phyloP scores from a whole-genome alignment of 2,329 filamentous ascomycete genomes.

The Paecilomyces niveus region DNA sequence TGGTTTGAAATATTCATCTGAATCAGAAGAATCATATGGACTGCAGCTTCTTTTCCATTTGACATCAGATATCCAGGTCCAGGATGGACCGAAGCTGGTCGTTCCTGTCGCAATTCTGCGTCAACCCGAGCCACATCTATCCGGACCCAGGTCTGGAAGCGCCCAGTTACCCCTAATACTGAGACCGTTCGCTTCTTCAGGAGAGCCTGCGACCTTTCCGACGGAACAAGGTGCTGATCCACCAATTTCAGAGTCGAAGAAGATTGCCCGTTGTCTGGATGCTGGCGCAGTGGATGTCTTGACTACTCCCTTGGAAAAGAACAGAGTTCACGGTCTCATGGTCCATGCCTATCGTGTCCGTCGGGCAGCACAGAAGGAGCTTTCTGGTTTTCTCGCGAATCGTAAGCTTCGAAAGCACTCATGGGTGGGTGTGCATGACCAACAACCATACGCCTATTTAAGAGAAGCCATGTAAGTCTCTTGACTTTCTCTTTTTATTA shows the following conservation, averaged over 20 bases:
- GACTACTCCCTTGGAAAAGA: slow-evolving; percentile 66
- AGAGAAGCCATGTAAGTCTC: slow-evolving; percentile 70
- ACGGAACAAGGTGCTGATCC: slow-evolving; percentile 16
- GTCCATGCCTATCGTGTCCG: slow-evolving; percentile 79
- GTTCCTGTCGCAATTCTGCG: slow-evolving; percentile 44
- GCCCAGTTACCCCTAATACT: slow-evolving; percentile 2
- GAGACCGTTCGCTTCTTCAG: slow-evolving; percentile 10
- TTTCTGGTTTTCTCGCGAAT: slow-evolving; percentile 63
- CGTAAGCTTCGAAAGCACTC: slow-evolving; percentile 76
- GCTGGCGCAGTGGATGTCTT: slow-evolving; percentile 82
- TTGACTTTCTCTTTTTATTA: background rate
- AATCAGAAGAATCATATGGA: slow-evolving; percentile 42
- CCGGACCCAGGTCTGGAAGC: slow-evolving; percentile 33
- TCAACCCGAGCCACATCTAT: slow-evolving; percentile 19
- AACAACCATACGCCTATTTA: slow-evolving; percentile 81
- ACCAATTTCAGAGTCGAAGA: slow-evolving; percentile 41
- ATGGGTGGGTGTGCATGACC: slow-evolving; percentile 81
- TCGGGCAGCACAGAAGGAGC: slow-evolving; percentile 66
- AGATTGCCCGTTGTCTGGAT: slow-evolving; percentile 69
- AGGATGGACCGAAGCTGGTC: slow-evolving; percentile 42
- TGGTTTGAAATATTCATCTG: slow-evolving; percentile 37
- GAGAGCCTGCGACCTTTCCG: slow-evolving; percentile 7
- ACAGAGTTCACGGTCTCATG: slow-evolving; percentile 67
- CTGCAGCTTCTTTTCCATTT: slow-evolving; percentile 42
- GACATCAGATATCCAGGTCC: slow-evolving; percentile 43